These are phyloP conservation scores for Cladorrhinum samala DNA, from an alignment of 495 filamentous ascomycete species.

Conservation along the genomic window DNA sequence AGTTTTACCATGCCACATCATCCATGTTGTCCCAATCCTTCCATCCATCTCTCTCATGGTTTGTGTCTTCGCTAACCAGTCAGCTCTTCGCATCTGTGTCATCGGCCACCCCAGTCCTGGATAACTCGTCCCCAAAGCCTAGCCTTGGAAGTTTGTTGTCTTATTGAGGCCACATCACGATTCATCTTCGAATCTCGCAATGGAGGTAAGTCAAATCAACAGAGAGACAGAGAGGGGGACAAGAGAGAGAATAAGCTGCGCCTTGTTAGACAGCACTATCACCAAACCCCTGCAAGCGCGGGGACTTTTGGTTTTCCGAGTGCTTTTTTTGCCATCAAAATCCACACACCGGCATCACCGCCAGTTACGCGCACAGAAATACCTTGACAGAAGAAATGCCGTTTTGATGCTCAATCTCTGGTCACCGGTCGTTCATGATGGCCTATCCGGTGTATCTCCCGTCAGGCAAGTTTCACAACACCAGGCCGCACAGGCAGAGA, in stretches of 20 bases:
- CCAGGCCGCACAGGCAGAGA: neutral
- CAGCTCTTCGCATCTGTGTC: too few relatives aligned
- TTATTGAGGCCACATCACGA: neutral
- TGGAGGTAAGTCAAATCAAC: neutral
- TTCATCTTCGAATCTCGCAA: neutral
- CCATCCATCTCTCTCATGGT: too few relatives aligned
- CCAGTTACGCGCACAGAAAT: neutral
- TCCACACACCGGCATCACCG: neutral
- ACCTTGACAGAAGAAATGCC: too few relatives aligned
- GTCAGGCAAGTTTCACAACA: neutral
- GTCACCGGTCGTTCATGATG: too few relatives aligned
- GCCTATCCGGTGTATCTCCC: too few relatives aligned
- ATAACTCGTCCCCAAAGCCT: too few relatives aligned
- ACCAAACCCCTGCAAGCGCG: conserved; percentile 6
- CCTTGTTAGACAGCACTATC: neutral
- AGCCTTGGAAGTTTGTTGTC: too few relatives aligned
- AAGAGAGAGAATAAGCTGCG: neutral
- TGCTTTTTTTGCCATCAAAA: neutral
- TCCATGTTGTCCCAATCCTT: too few relatives aligned
- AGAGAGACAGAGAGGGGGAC: too few relatives aligned
- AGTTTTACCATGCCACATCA: neutral
- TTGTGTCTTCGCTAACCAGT: too few relatives aligned
- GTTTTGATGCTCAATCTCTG: too few relatives aligned
- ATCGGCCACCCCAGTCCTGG: too few relatives aligned
- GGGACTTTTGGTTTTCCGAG: neutral